Evolutionary conservation across 129 eudicot species (phyloP), one percentile per base, ranked within the genome.

Genomic region (Centella asiatica): DNA sequence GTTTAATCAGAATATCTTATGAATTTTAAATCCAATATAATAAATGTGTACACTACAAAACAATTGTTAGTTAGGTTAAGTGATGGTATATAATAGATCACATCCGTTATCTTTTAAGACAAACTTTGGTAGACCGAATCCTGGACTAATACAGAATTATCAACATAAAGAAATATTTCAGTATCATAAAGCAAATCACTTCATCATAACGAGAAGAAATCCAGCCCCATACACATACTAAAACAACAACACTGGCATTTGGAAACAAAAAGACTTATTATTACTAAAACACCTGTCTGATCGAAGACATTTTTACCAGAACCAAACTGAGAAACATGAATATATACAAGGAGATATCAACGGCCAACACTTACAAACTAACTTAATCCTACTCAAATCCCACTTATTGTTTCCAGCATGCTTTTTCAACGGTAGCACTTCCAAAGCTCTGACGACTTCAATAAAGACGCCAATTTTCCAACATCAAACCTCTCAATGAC

Each of bases 281-380:
- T 65, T 33, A 6, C 47, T 49, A 34, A 24, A 65, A 48, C 18
- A 13, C 34, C 69, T 5, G 47, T 19, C 27, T 33, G 48, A 64
- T 17, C 4, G 17, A 64, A 49, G 47, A 48, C 34, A 33, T 51
- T 29, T 64, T 20, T 48, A 64, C 59, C 48, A 49, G 57, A 64
- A 48, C 58, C 58, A n/a, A 63, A 26, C 57, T 46, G 45, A 64
- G 15, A 64, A 36, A 24, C 31, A 49, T n/a, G 33, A 33, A 57
- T 25, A 64, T 48, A 29, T 64, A 64, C 69, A 64, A 49, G 29
- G 33, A 47, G 27, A 64, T 31, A 33, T 36, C 69, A 32, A 64
- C 17, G 37, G 20, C 45, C 22, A 20, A 47, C 68, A 37, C 57
- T 37, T 18, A 33, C 5, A 22, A 33, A 19, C 69, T 48, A 64